Percentiles rank a stretch among this genome's conserved stretches.
These are phyloP conservation scores for Austroboletus novae-zelandiae DNA, from an alignment of 1,284 basidiomycete species.

Conservation along the genomic window DNA sequence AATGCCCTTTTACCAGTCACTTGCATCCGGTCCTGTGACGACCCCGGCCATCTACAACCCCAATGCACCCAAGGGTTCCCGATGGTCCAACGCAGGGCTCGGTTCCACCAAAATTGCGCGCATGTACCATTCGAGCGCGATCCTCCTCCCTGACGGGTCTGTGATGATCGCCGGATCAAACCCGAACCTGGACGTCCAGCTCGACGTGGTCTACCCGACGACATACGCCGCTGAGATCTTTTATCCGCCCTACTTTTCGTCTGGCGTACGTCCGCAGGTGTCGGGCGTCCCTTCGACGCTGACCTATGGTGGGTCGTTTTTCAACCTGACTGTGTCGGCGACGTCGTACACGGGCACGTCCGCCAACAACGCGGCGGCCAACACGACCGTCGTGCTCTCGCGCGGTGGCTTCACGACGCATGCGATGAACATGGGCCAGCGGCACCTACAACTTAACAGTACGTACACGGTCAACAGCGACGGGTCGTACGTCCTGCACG, in stretches of 20 bases:
- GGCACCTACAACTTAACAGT: slow-evolving; percentile 73
- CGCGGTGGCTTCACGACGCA: slow-evolving; percentile 94
- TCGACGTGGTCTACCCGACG: slow-evolving; percentile 72
- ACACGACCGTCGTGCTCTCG: slow-evolving; percentile 78
- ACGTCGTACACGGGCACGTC: slow-evolving; percentile 59
- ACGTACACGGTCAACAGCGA: slow-evolving; percentile 80
- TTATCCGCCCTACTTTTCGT: slow-evolving; percentile 82
- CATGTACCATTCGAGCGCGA: slow-evolving; percentile 87
- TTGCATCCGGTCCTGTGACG: slow-evolving; percentile 64
- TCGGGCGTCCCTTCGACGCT: slow-evolving; percentile 71
- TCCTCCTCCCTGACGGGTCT: slow-evolving; percentile 85
- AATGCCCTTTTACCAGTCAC: slow-evolving; percentile 66
- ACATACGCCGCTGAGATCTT: slow-evolving; percentile 87
- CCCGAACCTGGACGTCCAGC: slow-evolving; percentile 85
- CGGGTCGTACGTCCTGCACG: slow-evolving; percentile 73
- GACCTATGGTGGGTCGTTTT: slow-evolving; percentile 83
- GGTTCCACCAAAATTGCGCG: slow-evolving; percentile 62
- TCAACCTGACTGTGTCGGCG: slow-evolving; percentile 63
- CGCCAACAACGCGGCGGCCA: slow-evolving; percentile 67
- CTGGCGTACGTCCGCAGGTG: slow-evolving; percentile 68
- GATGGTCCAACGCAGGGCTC: slow-evolving; percentile 75
- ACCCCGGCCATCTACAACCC: slow-evolving; percentile 80
- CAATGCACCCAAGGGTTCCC: slow-evolving; percentile 54
- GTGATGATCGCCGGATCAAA: slow-evolving; percentile 91
- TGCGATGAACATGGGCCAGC: slow-evolving; percentile 92